These are phyloP conservation scores for Marasmius sp. DNA, from an alignment of 1,284 basidiomycete species.

Conservation along the genomic window DNA sequence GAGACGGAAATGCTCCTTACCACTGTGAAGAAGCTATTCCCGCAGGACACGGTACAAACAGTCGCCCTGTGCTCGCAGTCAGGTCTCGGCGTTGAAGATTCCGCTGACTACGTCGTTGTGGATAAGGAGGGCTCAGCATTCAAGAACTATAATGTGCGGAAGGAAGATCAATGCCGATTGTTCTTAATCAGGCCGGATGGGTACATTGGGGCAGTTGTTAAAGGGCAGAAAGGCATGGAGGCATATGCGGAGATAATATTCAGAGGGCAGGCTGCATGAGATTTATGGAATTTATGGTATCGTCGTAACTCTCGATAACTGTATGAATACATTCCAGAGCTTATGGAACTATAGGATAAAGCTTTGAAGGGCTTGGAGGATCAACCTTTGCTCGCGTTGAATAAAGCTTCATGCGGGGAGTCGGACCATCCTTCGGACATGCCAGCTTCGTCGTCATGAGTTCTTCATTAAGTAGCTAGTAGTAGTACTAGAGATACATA, in stretches of 20 bases:
- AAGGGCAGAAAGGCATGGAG: slow-evolving; percentile 9
- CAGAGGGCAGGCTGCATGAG: background rate
- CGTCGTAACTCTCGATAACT: no score
- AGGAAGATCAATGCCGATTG: slow-evolving; percentile 5
- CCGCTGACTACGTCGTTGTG: background rate
- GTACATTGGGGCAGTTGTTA: slow-evolving; percentile 17
- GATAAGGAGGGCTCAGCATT: slow-evolving; percentile 12
- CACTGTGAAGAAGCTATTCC: background rate
- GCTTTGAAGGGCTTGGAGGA: no score
- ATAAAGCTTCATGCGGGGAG: no score
- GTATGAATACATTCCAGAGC: no score
- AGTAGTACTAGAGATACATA: no score
- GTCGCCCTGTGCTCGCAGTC: background rate
- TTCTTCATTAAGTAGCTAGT: no score
- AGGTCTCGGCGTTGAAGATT: background rate
- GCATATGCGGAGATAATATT: slow-evolving; percentile 18
- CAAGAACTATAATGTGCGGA: slow-evolving; percentile 3
- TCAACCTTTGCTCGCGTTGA: no score
- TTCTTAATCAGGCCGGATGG: slow-evolving; percentile 22
- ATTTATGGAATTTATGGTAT: no score
- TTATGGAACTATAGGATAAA: no score
- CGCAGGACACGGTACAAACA: background rate
- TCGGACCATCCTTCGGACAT: no score
- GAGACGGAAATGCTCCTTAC: background rate
- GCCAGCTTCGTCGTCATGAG: no score